Base-by-base conservation (phyloP, 257 asterid genomes). In the Solanum corneliomulleri region DNA sequence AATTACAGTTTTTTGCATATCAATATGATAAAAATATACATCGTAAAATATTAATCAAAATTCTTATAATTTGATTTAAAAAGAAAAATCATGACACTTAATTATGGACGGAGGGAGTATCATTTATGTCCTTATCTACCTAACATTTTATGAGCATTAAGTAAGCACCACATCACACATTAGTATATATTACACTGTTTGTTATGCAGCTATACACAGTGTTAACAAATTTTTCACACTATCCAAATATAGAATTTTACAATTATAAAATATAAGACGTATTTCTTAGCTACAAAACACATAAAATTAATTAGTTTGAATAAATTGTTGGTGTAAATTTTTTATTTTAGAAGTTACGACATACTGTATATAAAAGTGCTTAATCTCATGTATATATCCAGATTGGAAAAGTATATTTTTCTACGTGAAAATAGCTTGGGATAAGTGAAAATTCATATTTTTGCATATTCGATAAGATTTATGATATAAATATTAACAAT, bases 81-180 rank as follows among this genome's bases (percentile, higher is more conserved):
- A 33, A 33, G 35, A 33, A 3, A 33, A 33, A 33, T 33, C 35
- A 33, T 33, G 35, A 0, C 35, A 33, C 3, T 33, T 33, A 33
- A 33, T 33, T 33, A 4, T 33, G 35, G 35, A 4, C 35, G 35
- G 5, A 33, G 5, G 35, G 35, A 33, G 35, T 33, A 6, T 69
- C 75, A 69, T 69, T 27, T 69, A 69, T 69, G 68, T 4, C 44
- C 82, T 87, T 89, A 88, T 89, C 93, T 86, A 91, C 95, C 95
- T 76, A 91, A 92, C 92, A 86, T 85, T 47, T 15, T 66, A 82
- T 35, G 56, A 18, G 52, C 87, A 85, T 87, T 86, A 9, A 87
- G 84, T 75, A 60, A 85, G 45, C 56, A 72, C 87, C 85, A 18
- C 86, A 69, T 31, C 89, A 66, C 52, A 86, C 35, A 33, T 33